Base-by-base conservation (phyloP, 1,284 basidiomycete species). In the Pholiota adiposa region DNA sequence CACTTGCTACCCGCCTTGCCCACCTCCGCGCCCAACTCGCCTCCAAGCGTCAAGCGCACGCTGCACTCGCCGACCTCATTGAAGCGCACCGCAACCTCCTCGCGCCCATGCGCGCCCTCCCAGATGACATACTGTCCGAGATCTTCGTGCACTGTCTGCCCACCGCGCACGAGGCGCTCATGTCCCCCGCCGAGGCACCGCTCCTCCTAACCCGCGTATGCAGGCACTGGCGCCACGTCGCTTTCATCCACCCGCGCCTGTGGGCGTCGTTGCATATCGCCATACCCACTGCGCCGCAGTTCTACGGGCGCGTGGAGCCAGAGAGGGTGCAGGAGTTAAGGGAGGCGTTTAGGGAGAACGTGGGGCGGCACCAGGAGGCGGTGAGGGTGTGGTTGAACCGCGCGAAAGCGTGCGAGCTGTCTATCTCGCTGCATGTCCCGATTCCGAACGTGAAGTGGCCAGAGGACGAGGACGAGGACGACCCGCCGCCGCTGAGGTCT, bases 71-170 rank as follows among this genome's bases (percentile, higher is more conserved):
- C 18, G 4, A 8, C 23, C 31, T 38, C 25, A 54, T 54, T 14
- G 52, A 54, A 18, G 36, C 40, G 25, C 52, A 54, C 11, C 25
- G 14, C 25, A 41, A 43, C 52, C 38, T 54, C 21, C 52, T 54
- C 16, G 19, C 36, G 12, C 52, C 52, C 1, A 43, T 54, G 25
- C 52, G 52, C 52, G 31, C 19, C 27, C 19, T 54, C 0, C 36
- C 52, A n/a, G 52, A 54, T 21, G 52, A 54, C 11, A 29, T 54
- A 8, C 52, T 54, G 1, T 3, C 21, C 23, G 52, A 54, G 38
- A 54, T 54, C 3, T 54, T 54, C 11, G 5, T 31, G 5, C 11
- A 11, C 5, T 31, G 29, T 31, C 29, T 31, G 11, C 29, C 29
- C 11, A 31, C 29, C 5, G 29, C 11, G 29, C 29, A 31, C 29